phyloP scores from a whole-genome alignment of 306 rosid genomes.

The Quercus bicolor region DNA sequence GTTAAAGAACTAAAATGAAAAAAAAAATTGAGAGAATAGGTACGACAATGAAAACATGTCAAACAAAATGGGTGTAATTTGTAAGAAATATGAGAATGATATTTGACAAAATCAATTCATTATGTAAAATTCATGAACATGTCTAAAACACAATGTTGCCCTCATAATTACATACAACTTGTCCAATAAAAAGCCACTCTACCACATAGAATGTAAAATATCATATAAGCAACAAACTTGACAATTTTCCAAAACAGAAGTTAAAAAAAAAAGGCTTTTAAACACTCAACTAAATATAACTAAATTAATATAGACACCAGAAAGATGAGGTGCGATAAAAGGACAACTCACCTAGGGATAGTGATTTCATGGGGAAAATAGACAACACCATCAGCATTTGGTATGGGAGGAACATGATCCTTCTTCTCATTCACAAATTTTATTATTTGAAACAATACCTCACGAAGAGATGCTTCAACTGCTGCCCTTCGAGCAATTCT shows the following conservation, averaged over 20 bases:
- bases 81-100: neutral
- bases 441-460: conserved; percentile 84
- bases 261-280: neutral
- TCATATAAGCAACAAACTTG: neutral
- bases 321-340: neutral
- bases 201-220: neutral
- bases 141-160: neutral
- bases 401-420: conserved; percentile 94
- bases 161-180: neutral
- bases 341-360: conserved; percentile 66
- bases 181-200: neutral
- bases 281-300: neutral
- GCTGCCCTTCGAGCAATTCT: conserved; percentile 72
- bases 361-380: conserved; percentile 84
- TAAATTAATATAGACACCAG: conserved; percentile 1
- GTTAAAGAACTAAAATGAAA: too few relatives aligned
- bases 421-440: conserved; percentile 95
- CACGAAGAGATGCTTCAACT: conserved; percentile 84
- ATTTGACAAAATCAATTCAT: neutral
- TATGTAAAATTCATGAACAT: neutral
- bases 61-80: too few relatives aligned
- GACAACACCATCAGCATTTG: conserved; percentile 65
- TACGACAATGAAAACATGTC: too few relatives aligned
- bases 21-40: too few relatives aligned
- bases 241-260: neutral